A percentile compares a stretch with the other conserved stretches of the same genome.
phyloP scores from a whole-genome alignment of 495 filamentous ascomycete genomes.

The Lepraria neglecta region DNA sequence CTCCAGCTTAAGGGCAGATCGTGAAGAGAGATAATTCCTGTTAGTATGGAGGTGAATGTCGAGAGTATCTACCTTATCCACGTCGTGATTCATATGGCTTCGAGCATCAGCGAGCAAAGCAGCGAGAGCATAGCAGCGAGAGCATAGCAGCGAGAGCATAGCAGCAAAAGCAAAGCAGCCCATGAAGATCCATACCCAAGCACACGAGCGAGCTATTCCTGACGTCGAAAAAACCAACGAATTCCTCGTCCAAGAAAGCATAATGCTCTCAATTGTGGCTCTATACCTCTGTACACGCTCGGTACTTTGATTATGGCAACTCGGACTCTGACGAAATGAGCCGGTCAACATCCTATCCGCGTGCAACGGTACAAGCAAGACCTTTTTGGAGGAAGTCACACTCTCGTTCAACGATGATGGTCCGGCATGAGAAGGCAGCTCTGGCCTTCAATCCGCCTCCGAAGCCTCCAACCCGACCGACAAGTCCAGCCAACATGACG shows the following conservation, averaged over 20 bases:
- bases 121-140: slow-evolving; percentile 26
- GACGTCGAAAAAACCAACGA: not conserved
- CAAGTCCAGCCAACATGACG: too few relatives aligned
- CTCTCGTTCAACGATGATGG: too few relatives aligned
- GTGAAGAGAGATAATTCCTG: slow-evolving; percentile 9
- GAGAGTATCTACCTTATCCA: slow-evolving; percentile 16
- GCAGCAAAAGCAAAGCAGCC: not conserved
- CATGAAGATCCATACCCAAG: not conserved
- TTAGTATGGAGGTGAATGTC: slow-evolving; percentile 8
- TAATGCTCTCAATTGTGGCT: not conserved
- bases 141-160: slow-evolving; percentile 9
- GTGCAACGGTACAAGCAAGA: not conserved
- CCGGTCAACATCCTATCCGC: too few relatives aligned
- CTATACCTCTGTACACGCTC: not conserved
- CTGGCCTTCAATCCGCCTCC: too few relatives aligned
- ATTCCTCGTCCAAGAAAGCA: not conserved
- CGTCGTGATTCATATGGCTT: slow-evolving; percentile 12
- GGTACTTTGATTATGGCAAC: not conserved
- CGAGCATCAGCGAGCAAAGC: slow-evolving; percentile 33
- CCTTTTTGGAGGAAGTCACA: not conserved
- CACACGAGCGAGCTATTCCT: not conserved
- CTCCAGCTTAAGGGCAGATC: slow-evolving; percentile 21
- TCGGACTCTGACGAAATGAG: not conserved
- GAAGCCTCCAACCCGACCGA: too few relatives aligned
- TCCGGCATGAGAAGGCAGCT: too few relatives aligned